Evolutionary conservation across 139 green algal species (phyloP).

Genomic region (Nannochloris sp.): DNA sequence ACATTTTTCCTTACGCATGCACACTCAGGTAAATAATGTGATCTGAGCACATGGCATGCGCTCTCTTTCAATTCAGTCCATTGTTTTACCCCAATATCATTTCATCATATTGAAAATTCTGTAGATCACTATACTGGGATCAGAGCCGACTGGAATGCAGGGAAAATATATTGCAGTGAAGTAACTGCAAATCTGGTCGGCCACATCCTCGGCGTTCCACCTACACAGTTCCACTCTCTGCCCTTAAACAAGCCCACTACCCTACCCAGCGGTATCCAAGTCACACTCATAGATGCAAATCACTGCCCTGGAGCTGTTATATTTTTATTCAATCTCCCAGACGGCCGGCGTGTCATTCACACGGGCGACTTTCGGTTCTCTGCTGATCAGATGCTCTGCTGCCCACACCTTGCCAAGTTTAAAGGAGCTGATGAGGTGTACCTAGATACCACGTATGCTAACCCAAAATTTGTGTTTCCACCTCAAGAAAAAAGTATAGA

Average conservation of each 20-base stretch:
- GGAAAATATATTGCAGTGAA: constrained; percentile 71
- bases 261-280: constrained; percentile 29
- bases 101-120: no score
- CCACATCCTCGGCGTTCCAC: constrained; percentile 42
- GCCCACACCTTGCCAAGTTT: constrained; percentile 40
- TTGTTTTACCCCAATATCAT: no score
- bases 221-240: constrained; percentile 32
- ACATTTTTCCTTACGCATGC: constrained; percentile 61
- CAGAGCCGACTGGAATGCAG: constrained; percentile 51
- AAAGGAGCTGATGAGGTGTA: constrained; percentile 47
- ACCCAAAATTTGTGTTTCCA: constrained; percentile 58
- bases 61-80: no score
- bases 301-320: constrained; percentile 72
- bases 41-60: no score
- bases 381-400: constrained; percentile 21
- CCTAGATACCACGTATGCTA: constrained; percentile 83
- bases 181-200: constrained; percentile 51
- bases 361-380: constrained; percentile 67
- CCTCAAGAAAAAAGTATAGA: constrained; percentile 49
- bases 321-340: constrained; percentile 63
- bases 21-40: no score
- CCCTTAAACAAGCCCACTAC: constrained; percentile 23
- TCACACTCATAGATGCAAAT: constrained; percentile 71
- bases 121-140: constrained; percentile 82
- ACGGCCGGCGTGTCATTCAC: constrained; percentile 52